Conservation (phyloP, 345 rosid genomes). For the Populus simonii region DNA sequence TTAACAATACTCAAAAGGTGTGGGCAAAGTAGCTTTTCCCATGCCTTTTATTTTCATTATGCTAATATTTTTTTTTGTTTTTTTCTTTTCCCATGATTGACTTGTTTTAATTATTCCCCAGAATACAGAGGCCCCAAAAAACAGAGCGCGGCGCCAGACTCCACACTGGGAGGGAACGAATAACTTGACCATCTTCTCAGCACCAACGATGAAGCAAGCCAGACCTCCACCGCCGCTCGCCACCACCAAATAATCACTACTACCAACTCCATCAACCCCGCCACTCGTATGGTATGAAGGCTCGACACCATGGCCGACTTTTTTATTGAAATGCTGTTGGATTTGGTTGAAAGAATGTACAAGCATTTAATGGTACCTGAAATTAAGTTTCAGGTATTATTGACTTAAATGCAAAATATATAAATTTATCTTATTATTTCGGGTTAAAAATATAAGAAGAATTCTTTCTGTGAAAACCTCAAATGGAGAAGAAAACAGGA, state of each 20-base stretch:
- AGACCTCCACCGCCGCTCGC: slow-evolving; percentile 29
- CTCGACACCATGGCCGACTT: neutral
- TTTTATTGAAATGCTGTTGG: neutral
- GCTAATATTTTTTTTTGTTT: too few species aligned
- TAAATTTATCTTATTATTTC: neutral
- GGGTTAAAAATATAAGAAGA: too few species aligned
- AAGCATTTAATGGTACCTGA: neutral
- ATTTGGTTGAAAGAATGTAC: neutral
- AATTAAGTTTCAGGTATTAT: neutral
- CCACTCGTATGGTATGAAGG: neutral
- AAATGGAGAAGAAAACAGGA: too few species aligned
- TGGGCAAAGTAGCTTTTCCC: too few species aligned
- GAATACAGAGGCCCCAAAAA: too few species aligned
- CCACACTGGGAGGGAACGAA: too few species aligned
- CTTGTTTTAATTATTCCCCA: too few species aligned
- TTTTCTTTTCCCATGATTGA: too few species aligned
- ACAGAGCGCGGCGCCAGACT: too few species aligned
- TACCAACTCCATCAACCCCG: neutral
- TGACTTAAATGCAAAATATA: too few species aligned
- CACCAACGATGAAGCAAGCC: slow-evolving; percentile 48
- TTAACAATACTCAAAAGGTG: too few species aligned
- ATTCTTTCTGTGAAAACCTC: neutral
- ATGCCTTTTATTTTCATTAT: too few species aligned
- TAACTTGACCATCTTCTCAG: neutral
- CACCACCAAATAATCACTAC: slow-evolving; percentile 24